Base-by-base conservation (phyloP, 306 rosid genomes). In the Hippophae gyantsensis region DNA sequence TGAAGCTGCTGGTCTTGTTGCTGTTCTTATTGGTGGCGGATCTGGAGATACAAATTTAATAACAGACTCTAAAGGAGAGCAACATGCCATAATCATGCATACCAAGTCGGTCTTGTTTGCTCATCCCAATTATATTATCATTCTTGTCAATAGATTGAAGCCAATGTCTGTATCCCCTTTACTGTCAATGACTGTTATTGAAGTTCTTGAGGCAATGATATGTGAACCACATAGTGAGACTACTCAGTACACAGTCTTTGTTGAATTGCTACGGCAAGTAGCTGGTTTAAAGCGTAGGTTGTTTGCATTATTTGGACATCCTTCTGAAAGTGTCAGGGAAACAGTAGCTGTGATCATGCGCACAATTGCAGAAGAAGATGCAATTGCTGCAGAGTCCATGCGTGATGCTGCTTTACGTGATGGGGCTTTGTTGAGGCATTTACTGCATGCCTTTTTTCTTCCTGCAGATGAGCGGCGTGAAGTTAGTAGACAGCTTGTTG, bases 361-460 rank as follows among this genome's bases (percentile, higher is more conserved):
- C 60, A 86, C 95, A 38, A 93, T 93, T 78, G 99, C 99, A 27
- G 99, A 93, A 80, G 99, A 93, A 76, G 99, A 93, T 72, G 99
- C 97, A 65, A 88, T 88, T 80, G 99, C 99, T 49, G 99, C 99
- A 46, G 99, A 93, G 84, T 88, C 97, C 25, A 93, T 93, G 99
- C 93, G 99, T 49, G 99, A 79, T 80, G 99, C 97, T 73, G 89
- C 99, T 77, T 75, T 93, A 71, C 92, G 94, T 7, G 99, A 93
- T 82, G 99, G 99, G 73, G 97, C 99, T 68, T 77, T 93, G 72
- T 71, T 93, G 69, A 80, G 99, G 72, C 99, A 93, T 81, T 82
- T 93, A 64, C 58, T 84, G 73, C 89, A 93, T 52, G 99, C 95
- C 1, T 86, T 92, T 76, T 93, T 81, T 78, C 90, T 88, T 72